These are phyloP conservation scores for Termitomyces sp. DNA, from an alignment of 768 basidiomycete species.

Conservation along the genomic window DNA sequence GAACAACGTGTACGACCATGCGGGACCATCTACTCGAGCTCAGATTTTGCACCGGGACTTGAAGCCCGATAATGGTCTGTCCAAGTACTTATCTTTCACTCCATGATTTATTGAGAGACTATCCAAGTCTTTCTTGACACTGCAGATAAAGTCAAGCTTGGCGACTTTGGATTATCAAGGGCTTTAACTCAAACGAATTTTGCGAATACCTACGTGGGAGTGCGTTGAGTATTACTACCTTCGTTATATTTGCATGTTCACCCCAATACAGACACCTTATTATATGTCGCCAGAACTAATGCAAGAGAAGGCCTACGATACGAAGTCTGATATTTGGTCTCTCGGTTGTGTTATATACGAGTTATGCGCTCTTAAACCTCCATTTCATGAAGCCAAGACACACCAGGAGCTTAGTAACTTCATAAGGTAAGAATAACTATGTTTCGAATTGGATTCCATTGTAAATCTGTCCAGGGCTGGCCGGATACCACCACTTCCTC, in stretches of 20 bases:
- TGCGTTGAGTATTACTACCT: conserved; percentile 32
- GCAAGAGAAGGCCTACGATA: conserved; percentile 96
- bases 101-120: background rate
- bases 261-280: conserved; percentile 75
- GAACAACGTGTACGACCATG: conserved; percentile 25
- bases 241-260: background rate
- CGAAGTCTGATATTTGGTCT: conserved; percentile 98
- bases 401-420: conserved; percentile 79
- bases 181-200: conserved; percentile 85
- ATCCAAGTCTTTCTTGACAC: conserved; percentile 82
- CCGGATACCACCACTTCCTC: conserved; percentile 86
- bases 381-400: conserved; percentile 90
- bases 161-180: conserved; percentile 95
- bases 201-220: conserved; percentile 96
- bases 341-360: conserved; percentile 96
- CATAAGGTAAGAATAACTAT: conserved; percentile 50
- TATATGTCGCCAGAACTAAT: conserved; percentile 99
- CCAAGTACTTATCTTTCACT: background rate
- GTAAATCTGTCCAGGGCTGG: conserved; percentile 45
- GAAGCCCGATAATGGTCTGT: conserved; percentile 94
- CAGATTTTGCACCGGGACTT: conserved; percentile 92
- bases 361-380: conserved; percentile 89
- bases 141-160: conserved; percentile 83
- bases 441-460: background rate
- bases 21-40: conserved; percentile 49